These are phyloP conservation scores for Malassezia sp. DNA, from an alignment of 1,284 basidiomycete species.

Conservation along the genomic window DNA sequence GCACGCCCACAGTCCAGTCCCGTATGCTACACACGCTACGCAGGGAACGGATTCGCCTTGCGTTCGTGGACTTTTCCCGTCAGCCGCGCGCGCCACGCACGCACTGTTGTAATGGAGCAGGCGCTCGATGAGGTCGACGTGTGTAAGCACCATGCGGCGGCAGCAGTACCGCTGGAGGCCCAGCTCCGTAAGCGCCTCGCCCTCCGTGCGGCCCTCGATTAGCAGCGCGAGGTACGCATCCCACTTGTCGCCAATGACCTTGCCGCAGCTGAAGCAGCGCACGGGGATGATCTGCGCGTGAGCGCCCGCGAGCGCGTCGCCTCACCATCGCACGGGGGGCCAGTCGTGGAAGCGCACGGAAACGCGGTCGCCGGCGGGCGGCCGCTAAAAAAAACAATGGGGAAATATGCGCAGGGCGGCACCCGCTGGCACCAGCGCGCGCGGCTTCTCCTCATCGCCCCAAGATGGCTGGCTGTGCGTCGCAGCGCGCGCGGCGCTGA, in stretches of 20 bases:
- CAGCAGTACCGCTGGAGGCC: constrained; percentile 92
- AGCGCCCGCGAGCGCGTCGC: neutral
- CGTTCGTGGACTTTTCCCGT: constrained; percentile 16
- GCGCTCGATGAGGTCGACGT: constrained; percentile 94
- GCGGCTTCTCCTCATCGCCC: constrained; percentile 7
- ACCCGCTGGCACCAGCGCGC: constrained; percentile 10
- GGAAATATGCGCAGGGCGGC: neutral
- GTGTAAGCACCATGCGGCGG: constrained; percentile 90
- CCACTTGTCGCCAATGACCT: constrained; percentile 47
- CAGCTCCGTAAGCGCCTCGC: constrained; percentile 81
- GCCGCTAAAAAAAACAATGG: constrained; percentile 3
- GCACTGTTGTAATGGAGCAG: constrained; percentile 86
- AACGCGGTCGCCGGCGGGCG: neutral
- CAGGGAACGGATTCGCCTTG: constrained; percentile 14
- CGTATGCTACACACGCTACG: no score
- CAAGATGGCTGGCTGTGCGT: constrained; percentile 19
- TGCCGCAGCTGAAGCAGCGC: constrained; percentile 46
- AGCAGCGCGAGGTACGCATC: constrained; percentile 43
- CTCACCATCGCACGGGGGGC: constrained; percentile 6
- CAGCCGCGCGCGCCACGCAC: constrained; percentile 45
- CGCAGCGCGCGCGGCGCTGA: neutral
- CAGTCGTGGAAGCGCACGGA: constrained; percentile 1
- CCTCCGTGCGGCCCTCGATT: constrained; percentile 48
- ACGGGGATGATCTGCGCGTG: constrained; percentile 39
- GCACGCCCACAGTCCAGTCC: no score